These are phyloP conservation scores for Penicillium macrosclerotiorum DNA, from an alignment of 495 filamentous ascomycete genomes.

Conservation along the genomic window DNA sequence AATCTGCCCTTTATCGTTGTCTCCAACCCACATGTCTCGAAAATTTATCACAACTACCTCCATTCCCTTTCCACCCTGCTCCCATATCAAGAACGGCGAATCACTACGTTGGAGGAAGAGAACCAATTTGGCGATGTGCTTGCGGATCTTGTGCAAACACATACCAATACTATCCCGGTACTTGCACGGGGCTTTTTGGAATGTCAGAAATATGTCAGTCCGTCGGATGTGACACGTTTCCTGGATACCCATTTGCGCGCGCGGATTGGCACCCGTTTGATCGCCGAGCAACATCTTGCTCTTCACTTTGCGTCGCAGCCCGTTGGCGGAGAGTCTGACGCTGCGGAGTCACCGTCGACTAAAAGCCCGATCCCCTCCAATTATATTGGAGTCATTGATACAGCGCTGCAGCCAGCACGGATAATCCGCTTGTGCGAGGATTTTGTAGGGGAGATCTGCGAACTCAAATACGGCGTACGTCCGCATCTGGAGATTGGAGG, in stretches of 20 bases:
- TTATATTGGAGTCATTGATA: conserved; percentile 98
- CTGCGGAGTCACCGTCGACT: conserved; percentile 5
- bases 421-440: conserved; percentile 79
- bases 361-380: conserved; percentile 56
- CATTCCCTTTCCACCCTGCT: conserved; percentile 87
- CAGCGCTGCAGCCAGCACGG: conserved; percentile 74
- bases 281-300: conserved; percentile 96
- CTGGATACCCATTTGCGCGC: conserved; percentile 92
- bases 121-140: conserved; percentile 86
- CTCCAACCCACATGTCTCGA: conserved; percentile 86
- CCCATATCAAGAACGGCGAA: conserved; percentile 73
- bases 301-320: conserved; percentile 81
- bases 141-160: conserved; percentile 88
- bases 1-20: conserved; percentile 98
- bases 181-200: conserved; percentile 91
- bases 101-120: conserved; percentile 83
- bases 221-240: conserved; percentile 79
- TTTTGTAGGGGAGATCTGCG: conserved; percentile 93
- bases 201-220: conserved; percentile 80
- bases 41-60: conserved; percentile 92
- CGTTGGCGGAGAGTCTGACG: conserved; percentile 46
- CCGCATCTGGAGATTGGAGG: conserved; percentile 80
- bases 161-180: conserved; percentile 89
- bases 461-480: conserved; percentile 89
- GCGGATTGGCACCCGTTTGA: conserved; percentile 87